Conservation (phyloP, 228 moss, liverwort and hornwort species). For the Sphagnum fallax region DNA sequence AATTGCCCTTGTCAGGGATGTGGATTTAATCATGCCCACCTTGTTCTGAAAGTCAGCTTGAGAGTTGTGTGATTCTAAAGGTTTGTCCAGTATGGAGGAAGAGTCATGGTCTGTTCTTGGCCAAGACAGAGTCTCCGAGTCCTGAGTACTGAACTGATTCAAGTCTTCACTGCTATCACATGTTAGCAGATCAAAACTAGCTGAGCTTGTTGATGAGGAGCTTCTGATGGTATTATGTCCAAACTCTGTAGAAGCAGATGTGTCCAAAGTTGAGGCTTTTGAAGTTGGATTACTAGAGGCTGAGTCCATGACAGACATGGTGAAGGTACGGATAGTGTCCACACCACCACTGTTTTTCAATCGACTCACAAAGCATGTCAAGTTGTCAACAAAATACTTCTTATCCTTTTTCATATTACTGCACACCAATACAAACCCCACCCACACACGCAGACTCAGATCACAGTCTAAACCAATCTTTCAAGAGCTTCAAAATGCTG, state of each 20-base stretch:
- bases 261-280: too few species aligned
- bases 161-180: neutral
- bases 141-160: constrained; percentile 3
- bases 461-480: too few species aligned
- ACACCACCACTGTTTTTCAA: constrained; percentile 31
- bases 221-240: too few species aligned
- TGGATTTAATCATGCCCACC: too few species aligned
- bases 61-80: too few species aligned
- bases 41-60: too few species aligned
- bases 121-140: constrained; percentile 10
- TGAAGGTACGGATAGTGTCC: constrained; percentile 33
- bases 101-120: constrained; percentile 15
- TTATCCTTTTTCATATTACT: constrained; percentile 51
- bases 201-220: too few species aligned
- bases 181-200: constrained; percentile 1
- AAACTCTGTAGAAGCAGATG: too few species aligned
- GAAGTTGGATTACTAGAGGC: neutral
- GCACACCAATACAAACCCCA: neutral
- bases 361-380: constrained; percentile 41
- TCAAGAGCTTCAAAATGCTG: too few species aligned
- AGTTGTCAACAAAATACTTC: constrained; percentile 40
- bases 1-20: too few species aligned
- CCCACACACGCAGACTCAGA: too few species aligned
- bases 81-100: neutral
- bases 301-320: constrained; percentile 27